Evolutionary conservation across 768 basidiomycete genomes (phyloP).

Genomic region (Calocera cornea): DNA sequence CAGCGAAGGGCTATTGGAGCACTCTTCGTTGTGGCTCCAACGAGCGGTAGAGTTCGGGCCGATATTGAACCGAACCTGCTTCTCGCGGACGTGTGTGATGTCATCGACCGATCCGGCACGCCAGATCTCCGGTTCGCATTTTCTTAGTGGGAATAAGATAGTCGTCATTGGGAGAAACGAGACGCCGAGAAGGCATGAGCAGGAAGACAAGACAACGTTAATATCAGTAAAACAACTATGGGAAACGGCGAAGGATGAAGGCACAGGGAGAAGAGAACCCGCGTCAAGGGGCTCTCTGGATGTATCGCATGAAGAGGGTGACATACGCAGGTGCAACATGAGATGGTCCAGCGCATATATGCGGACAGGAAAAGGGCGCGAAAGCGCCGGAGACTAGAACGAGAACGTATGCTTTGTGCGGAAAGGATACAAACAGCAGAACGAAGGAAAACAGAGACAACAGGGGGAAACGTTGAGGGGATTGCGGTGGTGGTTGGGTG

Average conservation of each 20-base stretch:
- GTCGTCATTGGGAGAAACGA: background rate
- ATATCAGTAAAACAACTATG: background rate
- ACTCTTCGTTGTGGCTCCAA: too few relatives aligned
- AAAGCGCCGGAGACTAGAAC: background rate
- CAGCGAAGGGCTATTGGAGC: too few relatives aligned
- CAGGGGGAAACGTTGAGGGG: background rate
- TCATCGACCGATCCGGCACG: background rate
- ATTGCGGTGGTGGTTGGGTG: background rate
- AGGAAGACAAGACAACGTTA: background rate
- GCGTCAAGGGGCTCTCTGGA: background rate
- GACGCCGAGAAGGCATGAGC: background rate
- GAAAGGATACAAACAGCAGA: background rate
- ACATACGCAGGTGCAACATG: background rate
- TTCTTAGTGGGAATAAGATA: background rate
- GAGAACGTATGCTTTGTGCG: background rate
- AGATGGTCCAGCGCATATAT: conserved; percentile 1
- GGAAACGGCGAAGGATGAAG: background rate
- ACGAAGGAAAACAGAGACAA: background rate
- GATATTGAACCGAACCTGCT: background rate
- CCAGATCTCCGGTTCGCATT: background rate
- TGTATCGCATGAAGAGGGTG: conserved; percentile 3
- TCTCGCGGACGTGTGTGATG: background rate
- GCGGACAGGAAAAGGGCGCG: background rate
- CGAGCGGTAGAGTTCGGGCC: background rate
- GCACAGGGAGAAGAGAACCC: background rate